Base-by-base conservation (phyloP, 768 basidiomycete genomes). In the Hericium coralloides region DNA sequence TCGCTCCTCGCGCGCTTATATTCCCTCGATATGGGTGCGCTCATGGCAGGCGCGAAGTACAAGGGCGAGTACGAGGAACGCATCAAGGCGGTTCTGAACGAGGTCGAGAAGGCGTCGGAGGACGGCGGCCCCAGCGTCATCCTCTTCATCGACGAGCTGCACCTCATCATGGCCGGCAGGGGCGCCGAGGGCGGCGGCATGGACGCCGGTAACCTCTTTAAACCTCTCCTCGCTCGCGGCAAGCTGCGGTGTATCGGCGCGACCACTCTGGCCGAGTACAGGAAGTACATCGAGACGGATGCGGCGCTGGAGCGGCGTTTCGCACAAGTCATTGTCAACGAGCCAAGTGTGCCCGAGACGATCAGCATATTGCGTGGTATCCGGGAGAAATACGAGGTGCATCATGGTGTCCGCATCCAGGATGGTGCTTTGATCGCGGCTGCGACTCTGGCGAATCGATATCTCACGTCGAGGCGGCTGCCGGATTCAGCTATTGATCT, bases 1-100 rank as follows among this genome's bases (percentile, higher is more conserved):
- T 81, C 77, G 50, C 69, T 95, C 26, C 76, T 92, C 51, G 80
- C 82, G 3, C 82, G 89, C 9, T 76, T 95, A 12, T 93, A 81
- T 68, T 87, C 92, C 6, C 78, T 98, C 36, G 95, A 97, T 67
- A 90, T 97, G 88, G 95, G 95, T 60, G 92, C 94, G 1, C 80
- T 98, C 55, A 93, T 93, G 89, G 92, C 92, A 12, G 89, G 89
- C 41, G 89, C 89, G 18, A 88, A 88, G 68, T 94, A 92, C 76
- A 95, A 94, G 67, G 95, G 88, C 51, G 93, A 98, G 72, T 99
- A 94, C 70, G 95, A 98, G 72, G 95, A 98, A 68, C 88, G 95
- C 41, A 84, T 98, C 73, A 98, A 97, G 69, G 74, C 86, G 12
- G 92, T 98, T 55, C 73, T 99, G 56, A 85, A 87, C 69, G 95